Evolutionary conservation across 768 basidiomycete genomes (phyloP).

Genomic region (Termitomyces sp.): DNA sequence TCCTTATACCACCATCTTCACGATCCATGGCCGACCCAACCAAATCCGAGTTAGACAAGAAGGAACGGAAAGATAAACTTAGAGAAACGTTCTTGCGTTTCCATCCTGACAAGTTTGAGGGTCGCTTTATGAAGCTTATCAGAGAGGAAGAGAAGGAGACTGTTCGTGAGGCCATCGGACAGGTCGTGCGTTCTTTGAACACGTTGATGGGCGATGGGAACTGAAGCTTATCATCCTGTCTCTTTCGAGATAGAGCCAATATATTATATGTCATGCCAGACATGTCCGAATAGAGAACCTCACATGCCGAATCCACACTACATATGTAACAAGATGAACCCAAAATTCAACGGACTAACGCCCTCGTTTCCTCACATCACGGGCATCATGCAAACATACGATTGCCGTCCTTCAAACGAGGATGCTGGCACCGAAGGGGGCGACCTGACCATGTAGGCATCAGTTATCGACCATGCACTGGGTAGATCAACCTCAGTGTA

Average conservation of each 20-base stretch:
- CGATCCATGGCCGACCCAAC: conserved; percentile 8
- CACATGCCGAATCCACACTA: background rate
- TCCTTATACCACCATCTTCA: conserved; percentile 40
- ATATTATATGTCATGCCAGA: background rate
- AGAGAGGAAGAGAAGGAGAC: conserved; percentile 39
- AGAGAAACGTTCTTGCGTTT: conserved; percentile 70
- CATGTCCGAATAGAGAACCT: background rate
- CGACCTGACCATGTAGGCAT: background rate
- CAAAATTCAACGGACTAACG: background rate
- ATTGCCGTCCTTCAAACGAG: conserved; percentile 5
- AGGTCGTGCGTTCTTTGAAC: conserved; percentile 60
- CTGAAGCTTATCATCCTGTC: conserved; percentile 1
- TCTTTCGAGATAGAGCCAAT: background rate
- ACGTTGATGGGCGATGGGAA: conserved; percentile 39
- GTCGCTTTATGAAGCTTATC: conserved; percentile 58
- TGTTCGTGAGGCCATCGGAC: conserved; percentile 59
- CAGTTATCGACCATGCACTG: background rate
- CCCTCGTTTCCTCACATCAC: conserved; percentile 15
- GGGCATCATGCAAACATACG: conserved; percentile 25
- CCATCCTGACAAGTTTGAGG: conserved; percentile 83
- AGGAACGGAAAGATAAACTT: conserved; percentile 55
- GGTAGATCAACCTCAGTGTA: conserved; percentile 27
- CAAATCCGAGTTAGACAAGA: conserved; percentile 30
- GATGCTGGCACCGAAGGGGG: conserved; percentile 4
- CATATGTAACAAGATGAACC: too few relatives aligned